These are phyloP conservation scores for Astrocystis sublimbata DNA, from an alignment of 495 filamentous ascomycete species.

Conservation along the genomic window DNA sequence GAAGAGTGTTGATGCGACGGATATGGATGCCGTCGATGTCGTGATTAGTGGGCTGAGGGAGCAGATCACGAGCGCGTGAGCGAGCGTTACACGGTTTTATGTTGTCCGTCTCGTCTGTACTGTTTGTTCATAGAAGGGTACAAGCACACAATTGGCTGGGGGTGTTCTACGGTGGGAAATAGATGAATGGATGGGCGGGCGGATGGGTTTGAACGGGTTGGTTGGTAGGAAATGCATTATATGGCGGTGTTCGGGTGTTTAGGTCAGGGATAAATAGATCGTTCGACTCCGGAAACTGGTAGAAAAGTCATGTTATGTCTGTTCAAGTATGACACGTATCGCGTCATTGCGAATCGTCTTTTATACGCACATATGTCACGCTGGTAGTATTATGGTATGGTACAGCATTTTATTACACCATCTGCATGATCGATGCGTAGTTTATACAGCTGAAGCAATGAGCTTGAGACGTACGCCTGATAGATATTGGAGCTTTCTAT, in stretches of 20 bases:
- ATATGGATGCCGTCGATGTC: conserved; percentile 83
- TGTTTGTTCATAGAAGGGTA: background rate
- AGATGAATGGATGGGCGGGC: background rate
- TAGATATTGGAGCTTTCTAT: background rate
- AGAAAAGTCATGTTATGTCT: background rate
- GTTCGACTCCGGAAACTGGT: conserved; percentile 10
- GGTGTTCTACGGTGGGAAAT: background rate
- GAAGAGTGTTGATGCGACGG: conserved; percentile 60
- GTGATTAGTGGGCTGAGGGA: conserved; percentile 69
- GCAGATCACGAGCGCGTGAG: conserved; percentile 38
- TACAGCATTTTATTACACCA: conserved; percentile 26
- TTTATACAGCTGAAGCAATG: conserved; percentile 4
- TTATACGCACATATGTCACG: background rate
- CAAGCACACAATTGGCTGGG: background rate
- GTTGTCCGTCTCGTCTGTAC: background rate
- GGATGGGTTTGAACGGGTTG: background rate
- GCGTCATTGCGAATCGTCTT: background rate
- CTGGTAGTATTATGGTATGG: background rate
- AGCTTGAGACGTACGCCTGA: background rate
- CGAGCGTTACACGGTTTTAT: background rate
- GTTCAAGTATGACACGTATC: too few species aligned
- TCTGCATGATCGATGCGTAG: conserved; percentile 21
- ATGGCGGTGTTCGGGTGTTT: conserved; percentile 30
- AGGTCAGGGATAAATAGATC: background rate
- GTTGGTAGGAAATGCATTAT: conserved; percentile 26